Evolutionary conservation across 2,329 filamentous ascomycete genomes (phyloP), one percentile per base, ranked within the genome.

Genomic region (Penicillium sp.): DNA sequence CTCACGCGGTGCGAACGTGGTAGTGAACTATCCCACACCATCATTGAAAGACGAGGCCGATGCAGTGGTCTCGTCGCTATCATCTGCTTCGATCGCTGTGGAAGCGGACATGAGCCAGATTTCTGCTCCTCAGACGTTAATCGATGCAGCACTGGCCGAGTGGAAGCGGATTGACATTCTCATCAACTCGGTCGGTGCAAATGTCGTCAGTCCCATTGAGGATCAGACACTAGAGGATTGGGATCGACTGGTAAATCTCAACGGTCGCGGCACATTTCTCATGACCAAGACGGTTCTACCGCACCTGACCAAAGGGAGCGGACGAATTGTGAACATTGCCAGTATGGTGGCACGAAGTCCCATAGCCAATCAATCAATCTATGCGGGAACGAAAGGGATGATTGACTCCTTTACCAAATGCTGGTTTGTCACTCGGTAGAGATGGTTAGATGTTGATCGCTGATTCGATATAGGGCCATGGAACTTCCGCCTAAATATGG

Each of bases 321-420:
- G 59, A 1, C 58, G 69, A 7, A 71, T 72, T 35, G 54, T 72
- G 47, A 71, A 71, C 41, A 68, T 72, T 32, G 59, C 53, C 17
- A 65, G 59, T 38, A 59, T 65, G 22, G 62, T 60, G 10, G 53
- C 64, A 18, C 53, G 60, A 4, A 62, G 45, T 11, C 58, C 57
- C 2, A 62, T 64, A 5, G 46, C 48, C 2, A 50, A 48, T 40
- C 65, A 68, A 45, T 71, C 67, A n/a, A 68, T 73, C 41, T 73
- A 73, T 47, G 67, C 68, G 3, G 69, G 69, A 0, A 71, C 66
- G 6, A 73, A 73, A 48, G 68, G 66, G n/a, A 71, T 72, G 66
- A 59, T 71, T 1, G 70, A 73, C 44, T 61, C 60, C 2, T 70
- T 72, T 37, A 73, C 70, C 1, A 55, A 60, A 15, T 61, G 60